Percentiles rank a stretch among this genome's conserved stretches.
Conservation (phyloP, 2,329 filamentous ascomycete genomes). For the Xylaria sp. region DNA sequence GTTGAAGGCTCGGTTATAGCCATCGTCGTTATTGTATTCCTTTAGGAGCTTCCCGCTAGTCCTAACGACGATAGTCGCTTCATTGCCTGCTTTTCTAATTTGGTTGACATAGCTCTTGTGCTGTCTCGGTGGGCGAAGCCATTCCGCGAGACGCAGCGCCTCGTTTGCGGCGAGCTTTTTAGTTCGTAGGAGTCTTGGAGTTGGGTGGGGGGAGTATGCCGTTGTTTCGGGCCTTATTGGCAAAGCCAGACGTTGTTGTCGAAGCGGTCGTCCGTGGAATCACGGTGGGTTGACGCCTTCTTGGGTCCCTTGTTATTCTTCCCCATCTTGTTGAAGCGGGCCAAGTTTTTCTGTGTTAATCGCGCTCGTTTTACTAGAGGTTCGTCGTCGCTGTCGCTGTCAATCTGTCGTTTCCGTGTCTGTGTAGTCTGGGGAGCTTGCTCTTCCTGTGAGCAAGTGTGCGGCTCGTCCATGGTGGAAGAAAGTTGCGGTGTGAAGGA, state of each 20-base stretch:
- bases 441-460: too few relatives aligned
- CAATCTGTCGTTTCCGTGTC: constrained; percentile 1
- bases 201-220: not conserved
- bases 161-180: not conserved
- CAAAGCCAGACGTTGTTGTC: not conserved
- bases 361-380: not conserved
- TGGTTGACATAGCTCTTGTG: too few relatives aligned
- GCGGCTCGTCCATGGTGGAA: too few relatives aligned
- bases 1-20: too few relatives aligned
- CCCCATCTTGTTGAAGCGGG: not conserved
- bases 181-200: not conserved
- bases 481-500: too few relatives aligned
- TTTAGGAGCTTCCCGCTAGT: too few relatives aligned
- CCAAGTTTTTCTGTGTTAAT: constrained; percentile 5
- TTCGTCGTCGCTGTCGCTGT: not conserved
- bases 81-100: too few relatives aligned
- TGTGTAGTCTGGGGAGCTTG: not conserved
- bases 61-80: too few relatives aligned
- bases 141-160: not conserved
- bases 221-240: not conserved
- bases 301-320: not conserved
- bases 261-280: not conserved
- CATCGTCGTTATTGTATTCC: too few relatives aligned
- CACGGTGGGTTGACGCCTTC: not conserved
- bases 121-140: not conserved